Evolutionary conservation across 768 basidiomycete genomes (phyloP).

Genomic region (Brasilioporus rufonigricans): DNA sequence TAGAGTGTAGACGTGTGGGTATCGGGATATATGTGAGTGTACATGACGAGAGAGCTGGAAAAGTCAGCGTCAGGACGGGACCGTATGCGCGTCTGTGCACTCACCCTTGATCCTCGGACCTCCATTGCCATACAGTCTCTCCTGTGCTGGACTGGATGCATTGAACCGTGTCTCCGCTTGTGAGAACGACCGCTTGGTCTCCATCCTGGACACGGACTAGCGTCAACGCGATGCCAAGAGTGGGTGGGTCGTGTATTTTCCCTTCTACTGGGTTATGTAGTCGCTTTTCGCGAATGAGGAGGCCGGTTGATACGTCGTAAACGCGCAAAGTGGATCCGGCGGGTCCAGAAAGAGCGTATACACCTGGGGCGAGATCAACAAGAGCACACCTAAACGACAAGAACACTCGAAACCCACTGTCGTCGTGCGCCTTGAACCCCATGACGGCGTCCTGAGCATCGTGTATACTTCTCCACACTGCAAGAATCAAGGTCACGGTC

Average conservation of each 20-base stretch:
- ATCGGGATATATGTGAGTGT: conserved; percentile 59
- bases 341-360: conserved; percentile 74
- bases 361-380: conserved; percentile 38
- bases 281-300: conserved; percentile 61
- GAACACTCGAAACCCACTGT: conserved; percentile 44
- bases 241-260: conserved; percentile 47
- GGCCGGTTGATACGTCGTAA: conserved; percentile 63
- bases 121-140: conserved; percentile 66
- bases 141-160: conserved; percentile 52
- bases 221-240: conserved; percentile 53
- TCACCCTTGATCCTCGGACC: conserved; percentile 64
- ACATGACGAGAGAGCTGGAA: conserved; percentile 59
- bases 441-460: conserved; percentile 67
- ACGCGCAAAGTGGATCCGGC: conserved; percentile 66
- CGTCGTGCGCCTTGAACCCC: conserved; percentile 55
- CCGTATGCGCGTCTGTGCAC: conserved; percentile 17
- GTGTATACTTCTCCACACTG: conserved; percentile 81
- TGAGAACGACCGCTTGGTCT: conserved; percentile 43
- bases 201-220: conserved; percentile 32
- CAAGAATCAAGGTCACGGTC: conserved; percentile 1
- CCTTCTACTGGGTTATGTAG: conserved; percentile 49
- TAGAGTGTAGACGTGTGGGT: conserved; percentile 53
- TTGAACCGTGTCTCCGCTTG: conserved; percentile 58
- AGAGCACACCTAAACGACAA: not conserved
- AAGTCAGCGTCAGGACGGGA: not conserved